Conservation (phyloP, 306 rosid genomes). For the Trifolium dubium region DNA sequence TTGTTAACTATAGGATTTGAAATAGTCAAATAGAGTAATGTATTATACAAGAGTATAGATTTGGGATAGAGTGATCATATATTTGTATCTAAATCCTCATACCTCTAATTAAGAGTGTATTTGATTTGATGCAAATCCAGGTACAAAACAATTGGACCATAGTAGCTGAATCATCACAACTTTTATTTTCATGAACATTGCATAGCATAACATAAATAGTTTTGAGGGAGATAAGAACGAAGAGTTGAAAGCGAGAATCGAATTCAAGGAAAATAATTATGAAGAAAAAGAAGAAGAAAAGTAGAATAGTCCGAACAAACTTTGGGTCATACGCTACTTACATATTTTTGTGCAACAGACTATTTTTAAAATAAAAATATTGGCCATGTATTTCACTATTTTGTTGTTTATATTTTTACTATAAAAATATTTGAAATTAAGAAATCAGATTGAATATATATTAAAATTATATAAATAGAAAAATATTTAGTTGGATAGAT, state of each 20-base stretch:
- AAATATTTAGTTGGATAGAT: too few relatives aligned
- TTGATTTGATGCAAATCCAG: constrained; percentile 4
- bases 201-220: not conserved
- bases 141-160: not conserved
- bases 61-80: not conserved
- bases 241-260: not conserved
- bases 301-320: too few relatives aligned
- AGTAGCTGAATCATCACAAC: not conserved
- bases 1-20: constrained; percentile 6
- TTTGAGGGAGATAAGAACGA: not conserved
- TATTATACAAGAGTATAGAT: not conserved
- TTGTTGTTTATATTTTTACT: too few relatives aligned
- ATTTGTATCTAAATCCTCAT: not conserved
- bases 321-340: too few relatives aligned
- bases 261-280: not conserved
- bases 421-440: too few relatives aligned
- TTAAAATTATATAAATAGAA: too few relatives aligned
- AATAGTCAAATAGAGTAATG: not conserved
- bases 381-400: too few relatives aligned
- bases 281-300: too few relatives aligned
- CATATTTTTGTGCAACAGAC: too few relatives aligned
- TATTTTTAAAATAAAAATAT: too few relatives aligned
- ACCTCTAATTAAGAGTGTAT: not conserved
- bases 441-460: too few relatives aligned
- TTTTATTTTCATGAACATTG: not conserved